phyloP scores from a whole-genome alignment of 208 protist genomes.

The Novymonas esmeraldas region DNA sequence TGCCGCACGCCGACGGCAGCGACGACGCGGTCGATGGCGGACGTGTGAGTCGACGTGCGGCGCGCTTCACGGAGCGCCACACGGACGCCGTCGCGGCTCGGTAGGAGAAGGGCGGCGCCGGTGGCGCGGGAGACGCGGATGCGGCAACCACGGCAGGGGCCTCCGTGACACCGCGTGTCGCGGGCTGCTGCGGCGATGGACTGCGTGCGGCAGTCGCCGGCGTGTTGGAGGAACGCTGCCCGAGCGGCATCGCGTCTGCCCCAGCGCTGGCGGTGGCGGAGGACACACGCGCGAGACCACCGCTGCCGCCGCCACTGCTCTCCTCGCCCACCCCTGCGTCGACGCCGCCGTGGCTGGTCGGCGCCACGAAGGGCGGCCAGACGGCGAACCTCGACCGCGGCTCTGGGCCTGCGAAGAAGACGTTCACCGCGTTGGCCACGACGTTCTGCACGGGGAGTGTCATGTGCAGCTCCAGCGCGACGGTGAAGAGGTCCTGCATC shows the following conservation, averaged over 20 bases:
- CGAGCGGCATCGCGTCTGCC: no score
- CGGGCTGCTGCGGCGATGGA: neutral
- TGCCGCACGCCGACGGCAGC: neutral
- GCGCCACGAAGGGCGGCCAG: neutral
- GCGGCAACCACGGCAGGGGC: neutral
- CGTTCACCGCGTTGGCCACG: conserved; percentile 60
- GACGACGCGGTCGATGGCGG: neutral
- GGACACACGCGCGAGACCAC: no score
- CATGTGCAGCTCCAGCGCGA: conserved; percentile 47
- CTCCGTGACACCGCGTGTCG: neutral
- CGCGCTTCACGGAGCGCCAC: conserved; percentile 30
- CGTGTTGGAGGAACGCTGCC: no score
- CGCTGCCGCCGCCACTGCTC: no score
- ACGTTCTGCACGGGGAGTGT: conserved; percentile 52
- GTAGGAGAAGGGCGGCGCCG: conserved; percentile 7
- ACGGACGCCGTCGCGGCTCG: conserved; percentile 21
- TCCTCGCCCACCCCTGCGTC: neutral
- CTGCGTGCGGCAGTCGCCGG: no score
- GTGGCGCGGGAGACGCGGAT: conserved; percentile 1
- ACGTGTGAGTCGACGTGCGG: conserved; percentile 19
- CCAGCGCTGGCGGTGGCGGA: no score
- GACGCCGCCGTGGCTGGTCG: neutral
- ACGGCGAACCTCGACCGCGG: neutral
- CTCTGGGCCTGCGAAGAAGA: conserved; percentile 30
- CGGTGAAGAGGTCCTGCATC: conserved; percentile 57